A percentile compares a stretch with the other conserved stretches of the same genome.
These are phyloP conservation scores for Juglanconis oblonga DNA, from an alignment of 2,329 filamentous ascomycete genomes.

Conservation along the genomic window DNA sequence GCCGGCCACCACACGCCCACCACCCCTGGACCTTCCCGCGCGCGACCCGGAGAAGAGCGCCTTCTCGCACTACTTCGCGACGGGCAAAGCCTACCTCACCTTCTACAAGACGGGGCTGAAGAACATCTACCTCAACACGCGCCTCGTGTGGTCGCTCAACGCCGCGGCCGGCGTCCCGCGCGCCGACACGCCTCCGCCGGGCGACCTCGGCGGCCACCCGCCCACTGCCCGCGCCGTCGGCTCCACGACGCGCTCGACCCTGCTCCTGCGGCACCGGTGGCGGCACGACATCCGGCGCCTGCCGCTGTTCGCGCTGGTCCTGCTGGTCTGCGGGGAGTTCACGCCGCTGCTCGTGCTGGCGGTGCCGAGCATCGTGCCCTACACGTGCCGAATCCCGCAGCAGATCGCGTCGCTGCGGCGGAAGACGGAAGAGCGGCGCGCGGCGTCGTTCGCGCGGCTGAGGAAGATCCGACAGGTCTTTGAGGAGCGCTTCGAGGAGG, in stretches of 20 bases:
- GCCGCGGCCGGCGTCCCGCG: conserved; percentile 17
- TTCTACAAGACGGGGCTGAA: conserved; percentile 90
- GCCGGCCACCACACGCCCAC: conserved; percentile 69
- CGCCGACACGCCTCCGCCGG: conserved; percentile 33
- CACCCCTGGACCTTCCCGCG: conserved; percentile 61
- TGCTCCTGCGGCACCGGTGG: conserved; percentile 67
- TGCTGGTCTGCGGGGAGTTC: conserved; percentile 81
- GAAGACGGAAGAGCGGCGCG: conserved; percentile 51
- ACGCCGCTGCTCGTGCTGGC: conserved; percentile 75
- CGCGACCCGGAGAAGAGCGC: conserved; percentile 43
- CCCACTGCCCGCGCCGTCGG: conserved; percentile 29
- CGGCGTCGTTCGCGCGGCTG: conserved; percentile 44
- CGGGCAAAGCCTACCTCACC: conserved; percentile 71
- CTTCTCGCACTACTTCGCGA: conserved; percentile 52
- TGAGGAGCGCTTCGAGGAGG: not conserved
- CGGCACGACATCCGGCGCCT: conserved; percentile 72
- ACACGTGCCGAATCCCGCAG: conserved; percentile 76
- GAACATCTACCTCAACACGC: conserved; percentile 67
- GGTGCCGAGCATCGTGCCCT: conserved; percentile 69
- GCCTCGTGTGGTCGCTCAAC: conserved; percentile 45
- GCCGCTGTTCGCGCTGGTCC: conserved; percentile 72
- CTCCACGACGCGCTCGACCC: conserved; percentile 59
- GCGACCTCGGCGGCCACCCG: conserved; percentile 36
- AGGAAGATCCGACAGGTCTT: not conserved
- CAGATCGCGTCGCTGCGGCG: conserved; percentile 61